phyloP scores from a whole-genome alignment of 495 filamentous ascomycete genomes.

The Aspergillus bertholletiae region DNA sequence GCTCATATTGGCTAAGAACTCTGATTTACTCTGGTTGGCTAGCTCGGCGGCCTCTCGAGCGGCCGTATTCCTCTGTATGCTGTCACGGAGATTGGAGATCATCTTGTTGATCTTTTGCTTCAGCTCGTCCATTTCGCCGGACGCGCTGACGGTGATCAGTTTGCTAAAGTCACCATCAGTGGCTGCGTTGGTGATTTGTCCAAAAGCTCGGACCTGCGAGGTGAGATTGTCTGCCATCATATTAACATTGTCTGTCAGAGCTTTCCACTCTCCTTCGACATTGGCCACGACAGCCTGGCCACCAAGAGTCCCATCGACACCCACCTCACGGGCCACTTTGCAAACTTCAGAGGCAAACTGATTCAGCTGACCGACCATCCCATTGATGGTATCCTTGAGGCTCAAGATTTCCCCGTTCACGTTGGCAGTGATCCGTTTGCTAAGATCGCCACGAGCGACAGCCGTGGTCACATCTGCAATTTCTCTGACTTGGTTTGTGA shows the following conservation, averaged over 20 bases:
- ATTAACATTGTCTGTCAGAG: constrained; percentile 84
- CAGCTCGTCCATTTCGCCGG: constrained; percentile 97
- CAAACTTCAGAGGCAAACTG: constrained; percentile 98
- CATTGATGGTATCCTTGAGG: constrained; percentile 96
- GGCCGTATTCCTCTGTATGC: constrained; percentile 93
- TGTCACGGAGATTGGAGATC: constrained; percentile 92
- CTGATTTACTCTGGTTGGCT: constrained; percentile 97
- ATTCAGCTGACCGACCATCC: constrained; percentile 95
- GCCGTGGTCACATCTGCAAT: constrained; percentile 97
- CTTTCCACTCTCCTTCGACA: constrained; percentile 99
- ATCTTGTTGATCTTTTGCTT: constrained; percentile 99
- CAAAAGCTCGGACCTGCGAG: constrained; percentile 91
- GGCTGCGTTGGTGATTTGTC: constrained; percentile 95
- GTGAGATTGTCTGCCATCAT: constrained; percentile 96
- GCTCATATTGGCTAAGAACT: constrained; percentile 98
- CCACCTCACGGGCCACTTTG: constrained; percentile 96
- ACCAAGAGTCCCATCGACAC: constrained; percentile 92
- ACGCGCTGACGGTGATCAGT: constrained; percentile 92
- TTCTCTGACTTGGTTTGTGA: constrained; percentile 96
- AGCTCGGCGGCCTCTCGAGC: constrained; percentile 94
- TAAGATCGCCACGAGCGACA: constrained; percentile 90
- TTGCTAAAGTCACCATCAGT: constrained; percentile 92
- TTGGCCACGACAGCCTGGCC: constrained; percentile 96
- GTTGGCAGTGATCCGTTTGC: constrained; percentile 92
- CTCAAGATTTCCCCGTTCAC: constrained; percentile 93